These are phyloP conservation scores for Mycena indigotica DNA, from an alignment of 768 basidiomycete genomes.

Conservation along the genomic window DNA sequence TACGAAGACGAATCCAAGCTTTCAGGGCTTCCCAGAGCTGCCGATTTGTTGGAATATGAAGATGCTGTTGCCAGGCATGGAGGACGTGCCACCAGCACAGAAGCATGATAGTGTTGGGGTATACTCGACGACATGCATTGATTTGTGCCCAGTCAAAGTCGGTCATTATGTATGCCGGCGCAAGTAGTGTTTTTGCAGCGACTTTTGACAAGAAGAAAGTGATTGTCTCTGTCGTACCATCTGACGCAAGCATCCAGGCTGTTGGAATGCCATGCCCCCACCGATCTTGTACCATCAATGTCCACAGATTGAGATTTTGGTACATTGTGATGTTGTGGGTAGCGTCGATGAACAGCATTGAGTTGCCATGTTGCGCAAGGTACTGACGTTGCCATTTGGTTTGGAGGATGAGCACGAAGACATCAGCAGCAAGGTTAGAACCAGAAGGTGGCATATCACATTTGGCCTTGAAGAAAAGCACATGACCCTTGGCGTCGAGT, in stretches of 20 bases:
- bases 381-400: constrained; percentile 7
- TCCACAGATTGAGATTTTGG: constrained; percentile 3
- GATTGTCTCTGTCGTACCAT: constrained; percentile 23
- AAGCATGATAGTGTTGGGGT: constrained; percentile 1
- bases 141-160: constrained; percentile 16
- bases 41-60: constrained; percentile 10
- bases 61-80: constrained; percentile 33
- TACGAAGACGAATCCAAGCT: constrained; percentile 23
- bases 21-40: constrained; percentile 29
- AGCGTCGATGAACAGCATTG: constrained; percentile 7
- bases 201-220: constrained; percentile 8
- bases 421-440: background rate
- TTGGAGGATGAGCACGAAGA: constrained; percentile 8
- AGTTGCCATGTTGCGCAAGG: background rate
- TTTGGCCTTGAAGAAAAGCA: constrained; percentile 9
- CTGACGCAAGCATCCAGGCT: constrained; percentile 28
- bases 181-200: background rate
- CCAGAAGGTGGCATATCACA: background rate
- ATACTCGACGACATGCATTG: background rate
- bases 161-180: constrained; percentile 2
- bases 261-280: constrained; percentile 20
- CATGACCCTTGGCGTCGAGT: background rate
- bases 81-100: constrained; percentile 37
- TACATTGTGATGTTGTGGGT: constrained; percentile 11
- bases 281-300: constrained; percentile 1